Evolutionary conservation across 2,329 filamentous ascomycete genomes (phyloP), one percentile per base, ranked within the genome.

Genomic region (Graphilbum sp.): DNA sequence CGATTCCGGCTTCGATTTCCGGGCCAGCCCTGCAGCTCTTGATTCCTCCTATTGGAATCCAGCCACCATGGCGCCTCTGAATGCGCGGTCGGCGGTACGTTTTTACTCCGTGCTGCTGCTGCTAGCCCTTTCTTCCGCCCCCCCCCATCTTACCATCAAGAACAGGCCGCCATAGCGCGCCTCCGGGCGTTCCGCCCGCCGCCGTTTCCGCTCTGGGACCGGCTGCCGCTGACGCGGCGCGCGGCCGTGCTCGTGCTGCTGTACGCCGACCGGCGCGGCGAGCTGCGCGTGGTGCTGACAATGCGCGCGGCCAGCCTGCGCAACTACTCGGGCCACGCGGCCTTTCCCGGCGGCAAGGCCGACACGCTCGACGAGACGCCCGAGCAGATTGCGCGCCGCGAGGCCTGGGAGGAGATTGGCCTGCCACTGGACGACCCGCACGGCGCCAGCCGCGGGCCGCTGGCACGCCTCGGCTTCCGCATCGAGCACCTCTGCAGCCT

Each of bases 361-460:
- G 74, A 79, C 47, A 61, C 55, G 3, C 45, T 61, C 3, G 57
- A 64, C 21, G 72, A 79, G 49, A 72, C 69, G n/a, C 67, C 73
- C 59, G 84, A 84, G 56, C 71, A 87, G 51, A 92, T 87, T 37
- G 86, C 88, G 9, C 75, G 88, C 18, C 75, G 88, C 45, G 88
- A 96, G 64, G 87, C 88, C 1, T 81, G 72, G 55, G 88, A 96
- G 56, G 88, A 96, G 56, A 94, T 96, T 46, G 88, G 88, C 2
- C 73, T 96, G 3, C 83, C 88, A 2, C 66, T 78, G 50, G 67
- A 75, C 47, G 74, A 86, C 51, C 6, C 7, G 11, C 7, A 5
- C 30, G 23, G 18, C 11, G 17, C 5, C 11, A 32, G 31, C 9
- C 7, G 31, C 16, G 18, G 6, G 23, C 23, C 23, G 7, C 27